Evolutionary conservation across 305 asterid genomes (phyloP), one percentile per base, ranked within the genome.

Genomic region (Solanum chacoense): DNA sequence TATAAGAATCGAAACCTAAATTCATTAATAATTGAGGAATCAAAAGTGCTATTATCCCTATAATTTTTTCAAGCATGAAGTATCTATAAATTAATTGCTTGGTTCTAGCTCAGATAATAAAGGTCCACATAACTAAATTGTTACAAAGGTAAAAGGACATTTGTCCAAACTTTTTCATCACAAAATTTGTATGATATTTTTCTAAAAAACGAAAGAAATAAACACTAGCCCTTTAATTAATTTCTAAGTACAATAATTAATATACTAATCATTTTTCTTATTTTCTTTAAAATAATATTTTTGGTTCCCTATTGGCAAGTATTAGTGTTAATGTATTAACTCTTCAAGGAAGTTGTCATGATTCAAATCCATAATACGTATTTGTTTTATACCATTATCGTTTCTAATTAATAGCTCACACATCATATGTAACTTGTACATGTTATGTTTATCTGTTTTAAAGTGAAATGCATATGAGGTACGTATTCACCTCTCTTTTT

Each of bases 41-140:
- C 28, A 63, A 63, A 63, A 63, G 12, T 63, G 9, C 31, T n/a
- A n/a, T 65, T 65, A 65, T 65, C 14, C 5, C 73, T 65, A n/a
- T 9, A 59, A 4, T 45, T 11, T 4, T 11, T 5, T 67, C 13
- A 75, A 5, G 28, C 14, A 22, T 76, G 28, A 35, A 76, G 63
- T 16, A 16, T 50, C 8, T 50, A 16, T 50, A 50, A 50, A 50
- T 50, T 50, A 50, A 50, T 14, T 50, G 8, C 63, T 50, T 50
- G 22, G 63, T 5, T 45, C 22, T 45, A 45, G 8, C 63, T 45
- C 20, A 77, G 59, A 38, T 32, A 77, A 35, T 36, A 36, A 77
- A 77, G 50, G 84, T 77, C 32, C 84, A 36, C 84, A 36, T 77
- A 36, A 36, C 84, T 9, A 77, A 77, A 77, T n/a, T 77, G 84